Evolutionary conservation across 768 basidiomycete genomes (phyloP), one percentile per base, ranked within the genome.

Genomic region (Hericium rajendrae): DNA sequence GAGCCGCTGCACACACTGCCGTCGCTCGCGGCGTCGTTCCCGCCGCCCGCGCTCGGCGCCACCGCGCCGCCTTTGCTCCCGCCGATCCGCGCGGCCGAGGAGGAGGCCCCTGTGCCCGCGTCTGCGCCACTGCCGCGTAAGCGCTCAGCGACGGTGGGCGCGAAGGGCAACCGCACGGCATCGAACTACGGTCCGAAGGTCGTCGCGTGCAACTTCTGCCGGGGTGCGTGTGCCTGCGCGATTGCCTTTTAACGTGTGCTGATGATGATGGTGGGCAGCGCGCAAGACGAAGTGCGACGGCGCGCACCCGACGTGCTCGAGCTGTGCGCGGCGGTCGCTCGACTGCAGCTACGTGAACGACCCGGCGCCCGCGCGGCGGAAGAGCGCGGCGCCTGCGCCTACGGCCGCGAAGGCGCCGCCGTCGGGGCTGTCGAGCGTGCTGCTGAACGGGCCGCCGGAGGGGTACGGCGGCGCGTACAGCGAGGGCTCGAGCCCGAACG

Each of bases 231-330:
- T 55, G 20, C 1, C 20, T 16, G 24, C 22, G 4, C n/a, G 20
- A 53, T 37, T 53, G 50, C 2, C 22, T 22, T 22, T 22, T 22
- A 22, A 22, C 55, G n/a, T n/a, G 26, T 38, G 16, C 55, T n/a
- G 46, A 16, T 51, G 49, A 28, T 12, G 39, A 38, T 48, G 40
- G 15, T 60, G 13, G 57, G 38, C 55, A 91, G 90, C 89, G 38
- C 90, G 90, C 59, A 92, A 92, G 74, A 92, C 90, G 18, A 86
- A 89, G 68, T 92, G 90, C 64, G 90, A 92, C 69, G 90, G 90
- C 41, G 86, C 78, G n/a, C 88, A 88, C 66, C 90, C 90, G 32
- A 79, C 85, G 26, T 92, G 90, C 68, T 83, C 86, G 55, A 90
- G 88, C 71, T 92, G 90, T 69, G 81, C 84, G 58, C 85, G 87